Evolutionary conservation across 352 stramenopile genomes (phyloP), one percentile per base, ranked within the genome.

Genomic region (Globisporangium canariense): DNA sequence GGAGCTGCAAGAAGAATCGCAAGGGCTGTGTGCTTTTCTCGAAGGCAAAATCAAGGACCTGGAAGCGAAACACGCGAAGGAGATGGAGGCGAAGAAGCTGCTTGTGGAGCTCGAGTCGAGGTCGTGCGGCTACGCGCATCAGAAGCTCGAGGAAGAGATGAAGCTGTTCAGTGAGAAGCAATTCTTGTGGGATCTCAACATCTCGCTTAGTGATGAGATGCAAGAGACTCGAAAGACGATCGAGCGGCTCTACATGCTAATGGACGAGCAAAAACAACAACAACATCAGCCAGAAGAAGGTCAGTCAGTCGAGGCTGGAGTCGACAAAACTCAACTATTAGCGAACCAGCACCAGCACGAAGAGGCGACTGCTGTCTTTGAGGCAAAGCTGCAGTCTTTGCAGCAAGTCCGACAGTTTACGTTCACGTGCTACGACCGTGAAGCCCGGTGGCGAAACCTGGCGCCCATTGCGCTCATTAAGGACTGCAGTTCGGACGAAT

Each of bases 111-210:
- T 90, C 1, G 85, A 93, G 36, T 58, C 76, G 5, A 73, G 77
- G 0, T 77, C 75, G 2, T 75, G 68, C 52, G 66, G 69, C 22
- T 92, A 91, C 49, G 62, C 74, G 1, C 60, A 74, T 3, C 34
- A 67, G 32, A 80, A 78, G 43, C 64, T 93, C 0, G 62, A 86
- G 3, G 81, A 93, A 59, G 85, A 93, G 40, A 45, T 53, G 2
- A 69, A 74, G 41, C 61, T 92, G 32, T 84, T 88, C 36, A 43
- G 52, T 5, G 83, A 91, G 57, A 91, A 89, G 58, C 83, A 91
- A 50, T 53, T 56, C 7, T 66, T 91, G 2, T 91, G 78, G 80
- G 79, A 89, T 58, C 60, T 79, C 8, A 83, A 77, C 52, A 58
- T 71, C n/a, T 54, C 56, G 3, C 66, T 90, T 2, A 69, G 65